phyloP scores from a whole-genome alignment of 306 rosid genomes.

The Fragaria vesca region DNA sequence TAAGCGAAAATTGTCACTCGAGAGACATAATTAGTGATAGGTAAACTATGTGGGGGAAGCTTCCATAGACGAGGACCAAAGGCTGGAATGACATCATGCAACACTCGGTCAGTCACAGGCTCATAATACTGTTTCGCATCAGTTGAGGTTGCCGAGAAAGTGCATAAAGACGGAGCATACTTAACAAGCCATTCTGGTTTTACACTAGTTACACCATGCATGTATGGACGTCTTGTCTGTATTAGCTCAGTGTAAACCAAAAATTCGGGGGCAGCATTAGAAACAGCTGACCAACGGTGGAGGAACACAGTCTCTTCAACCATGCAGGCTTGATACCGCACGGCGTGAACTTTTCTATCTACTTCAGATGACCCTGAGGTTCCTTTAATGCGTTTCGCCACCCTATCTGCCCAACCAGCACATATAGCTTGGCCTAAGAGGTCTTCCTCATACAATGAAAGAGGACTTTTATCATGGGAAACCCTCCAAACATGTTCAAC shows the following conservation, averaged over 20 bases:
- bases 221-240: slow-evolving; percentile 69
- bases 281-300: slow-evolving; percentile 67
- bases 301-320: slow-evolving; percentile 69
- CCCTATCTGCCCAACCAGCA: slow-evolving; percentile 99
- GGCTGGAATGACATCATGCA: slow-evolving; percentile 59
- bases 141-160: slow-evolving; percentile 53
- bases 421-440: slow-evolving; percentile 81
- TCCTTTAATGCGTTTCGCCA: slow-evolving; percentile 68
- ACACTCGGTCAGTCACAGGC: slow-evolving; percentile 52
- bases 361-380: slow-evolving; percentile 44
- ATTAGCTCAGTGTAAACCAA: slow-evolving; percentile 86
- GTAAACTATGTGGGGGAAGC: slow-evolving; percentile 59
- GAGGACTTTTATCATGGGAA: slow-evolving; percentile 56
- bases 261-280: slow-evolving; percentile 69
- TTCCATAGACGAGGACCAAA: slow-evolving; percentile 83
- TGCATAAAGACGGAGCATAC: slow-evolving; percentile 64
- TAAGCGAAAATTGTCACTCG: slow-evolving; percentile 61
- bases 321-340: slow-evolving; percentile 66
- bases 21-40: slow-evolving; percentile 36
- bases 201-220: slow-evolving; percentile 82
- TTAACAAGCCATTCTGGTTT: slow-evolving; percentile 85
- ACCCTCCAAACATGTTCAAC: slow-evolving; percentile 62
- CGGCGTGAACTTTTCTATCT: slow-evolving; percentile 39
- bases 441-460: slow-evolving; percentile 67
- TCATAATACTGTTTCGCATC: slow-evolving; percentile 77